phyloP scores from a whole-genome alignment of 2,329 filamentous ascomycete species.

The Fusarium sublunatum region DNA sequence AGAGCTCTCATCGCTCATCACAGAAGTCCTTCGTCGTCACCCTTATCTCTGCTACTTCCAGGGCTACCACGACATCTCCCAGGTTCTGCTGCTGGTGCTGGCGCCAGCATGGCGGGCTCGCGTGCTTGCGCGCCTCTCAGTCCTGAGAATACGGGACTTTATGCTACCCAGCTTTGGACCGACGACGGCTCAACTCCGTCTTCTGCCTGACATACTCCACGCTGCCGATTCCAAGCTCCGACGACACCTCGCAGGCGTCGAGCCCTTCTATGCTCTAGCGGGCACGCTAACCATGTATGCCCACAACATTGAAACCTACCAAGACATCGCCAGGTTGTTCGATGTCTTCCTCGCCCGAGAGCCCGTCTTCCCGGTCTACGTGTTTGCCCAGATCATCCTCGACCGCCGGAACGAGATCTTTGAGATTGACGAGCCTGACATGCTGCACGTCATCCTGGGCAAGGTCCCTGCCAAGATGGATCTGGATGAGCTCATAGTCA shows the following conservation, averaged over 20 bases:
- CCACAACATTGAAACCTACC: conserved; percentile 92
- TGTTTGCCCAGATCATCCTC: conserved; percentile 90
- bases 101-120: conserved; percentile 68
- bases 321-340: conserved; percentile 89
- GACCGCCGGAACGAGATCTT: conserved; percentile 86
- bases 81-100: conserved; percentile 91
- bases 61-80: conserved; percentile 98
- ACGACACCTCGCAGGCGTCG: conserved; percentile 78
- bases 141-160: conserved; percentile 93
- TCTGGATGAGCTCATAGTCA: conserved; percentile 79
- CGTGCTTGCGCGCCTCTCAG: conserved; percentile 82
- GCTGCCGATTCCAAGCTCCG: conserved; percentile 78
- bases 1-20: conserved; percentile 84
- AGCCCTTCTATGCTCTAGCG: conserved; percentile 93
- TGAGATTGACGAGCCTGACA: conserved; percentile 90
- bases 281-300: conserved; percentile 96
- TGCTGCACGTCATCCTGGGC: conserved; percentile 88
- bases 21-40: conserved; percentile 80
- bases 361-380: conserved; percentile 88
- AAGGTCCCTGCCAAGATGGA: conserved; percentile 86
- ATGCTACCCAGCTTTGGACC: conserved; percentile 91
- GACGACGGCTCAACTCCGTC: conserved; percentile 83
- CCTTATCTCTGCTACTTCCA: conserved; percentile 96
- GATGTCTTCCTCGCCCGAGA: conserved; percentile 90
- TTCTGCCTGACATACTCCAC: conserved; percentile 84